A percentile compares a stretch with the other conserved stretches of the same genome.
phyloP scores from a whole-genome alignment of 2,329 filamentous ascomycete genomes.

The Leptosphaerulina australis region DNA sequence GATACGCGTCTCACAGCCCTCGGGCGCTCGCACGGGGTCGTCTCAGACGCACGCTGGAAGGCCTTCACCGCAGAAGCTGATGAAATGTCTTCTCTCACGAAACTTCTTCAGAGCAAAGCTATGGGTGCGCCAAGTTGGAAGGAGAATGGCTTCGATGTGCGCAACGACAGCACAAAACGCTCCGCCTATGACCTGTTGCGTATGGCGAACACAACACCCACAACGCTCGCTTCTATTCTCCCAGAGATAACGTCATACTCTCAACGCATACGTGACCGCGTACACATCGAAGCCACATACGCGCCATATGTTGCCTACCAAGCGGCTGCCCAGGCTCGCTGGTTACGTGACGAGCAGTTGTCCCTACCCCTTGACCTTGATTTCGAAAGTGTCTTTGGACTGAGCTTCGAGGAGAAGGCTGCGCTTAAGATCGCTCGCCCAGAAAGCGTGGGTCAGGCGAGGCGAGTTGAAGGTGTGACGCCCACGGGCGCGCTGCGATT shows the following conservation, averaged over 20 bases:
- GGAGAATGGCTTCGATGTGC: conserved; percentile 70
- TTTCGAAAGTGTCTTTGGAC: conserved; percentile 73
- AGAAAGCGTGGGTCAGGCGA: conserved; percentile 86
- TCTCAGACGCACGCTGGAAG: conserved; percentile 79
- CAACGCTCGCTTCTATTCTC: conserved; percentile 63
- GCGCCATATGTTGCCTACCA: conserved; percentile 84
- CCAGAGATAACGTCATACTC: conserved; percentile 63
- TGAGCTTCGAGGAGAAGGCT: conserved; percentile 80
- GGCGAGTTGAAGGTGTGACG: conserved; percentile 80
- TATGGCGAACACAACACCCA: conserved; percentile 60
- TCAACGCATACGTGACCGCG: conserved; percentile 67
- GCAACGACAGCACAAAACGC: conserved; percentile 69
- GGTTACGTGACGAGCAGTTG: conserved; percentile 78
- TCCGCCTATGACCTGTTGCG: conserved; percentile 81
- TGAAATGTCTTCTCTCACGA: conserved; percentile 71
- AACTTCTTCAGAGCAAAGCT: conserved; percentile 63
- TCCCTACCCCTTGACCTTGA: conserved; percentile 75
- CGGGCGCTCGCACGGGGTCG: conserved; percentile 76
- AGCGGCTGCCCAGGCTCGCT: conserved; percentile 66
- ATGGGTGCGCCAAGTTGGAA: conserved; percentile 71
- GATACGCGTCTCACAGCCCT: conserved; percentile 82
- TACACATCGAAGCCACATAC: conserved; percentile 83
- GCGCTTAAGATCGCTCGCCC: conserved; percentile 73
- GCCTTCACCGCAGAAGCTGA: conserved; percentile 68
- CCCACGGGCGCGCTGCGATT: conserved; percentile 60